Evolutionary conservation across 1,284 basidiomycete species (phyloP).

Genomic region (Porogramme epimiltina): DNA sequence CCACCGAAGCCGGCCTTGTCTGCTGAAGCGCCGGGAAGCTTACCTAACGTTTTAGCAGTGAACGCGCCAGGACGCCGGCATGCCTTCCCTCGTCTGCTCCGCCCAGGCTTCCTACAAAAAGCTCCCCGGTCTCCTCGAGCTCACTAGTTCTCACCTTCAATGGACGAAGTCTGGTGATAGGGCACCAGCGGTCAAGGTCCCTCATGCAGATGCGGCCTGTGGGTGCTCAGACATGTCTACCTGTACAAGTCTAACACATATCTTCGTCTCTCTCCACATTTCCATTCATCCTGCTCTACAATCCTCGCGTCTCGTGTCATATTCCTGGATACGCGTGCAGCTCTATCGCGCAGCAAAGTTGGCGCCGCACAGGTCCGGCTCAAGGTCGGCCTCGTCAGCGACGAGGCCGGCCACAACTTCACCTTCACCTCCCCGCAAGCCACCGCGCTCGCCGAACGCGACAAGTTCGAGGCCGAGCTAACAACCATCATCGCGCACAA

Average conservation of each 20-base stretch:
- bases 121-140: conserved; percentile 66
- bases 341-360: conserved; percentile 71
- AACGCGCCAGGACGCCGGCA: conserved; percentile 26
- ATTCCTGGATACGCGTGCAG: too few relatives aligned
- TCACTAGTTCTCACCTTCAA: conserved; percentile 66
- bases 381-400: conserved; percentile 65
- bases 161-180: conserved; percentile 74
- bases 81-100: conserved; percentile 62
- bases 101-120: conserved; percentile 84
- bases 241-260: conserved; percentile 4
- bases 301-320: too few relatives aligned
- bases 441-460: conserved; percentile 65
- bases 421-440: conserved; percentile 71
- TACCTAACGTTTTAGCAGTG: conserved; percentile 32
- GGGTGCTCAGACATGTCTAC: conserved; percentile 35
- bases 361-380: conserved; percentile 74
- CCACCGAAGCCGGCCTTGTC: too few relatives aligned
- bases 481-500: conserved; percentile 75
- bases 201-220: conserved; percentile 64
- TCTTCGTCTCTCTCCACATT: background rate
- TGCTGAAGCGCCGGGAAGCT: too few relatives aligned
- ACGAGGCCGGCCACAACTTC: conserved; percentile 77
- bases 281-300: too few relatives aligned
- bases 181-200: conserved; percentile 59
- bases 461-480: conserved; percentile 78